A percentile compares a stretch with the other conserved stretches of the same genome.
Conservation (phyloP, 768 basidiomycete genomes). For the Leucocoprinus leucothites region DNA sequence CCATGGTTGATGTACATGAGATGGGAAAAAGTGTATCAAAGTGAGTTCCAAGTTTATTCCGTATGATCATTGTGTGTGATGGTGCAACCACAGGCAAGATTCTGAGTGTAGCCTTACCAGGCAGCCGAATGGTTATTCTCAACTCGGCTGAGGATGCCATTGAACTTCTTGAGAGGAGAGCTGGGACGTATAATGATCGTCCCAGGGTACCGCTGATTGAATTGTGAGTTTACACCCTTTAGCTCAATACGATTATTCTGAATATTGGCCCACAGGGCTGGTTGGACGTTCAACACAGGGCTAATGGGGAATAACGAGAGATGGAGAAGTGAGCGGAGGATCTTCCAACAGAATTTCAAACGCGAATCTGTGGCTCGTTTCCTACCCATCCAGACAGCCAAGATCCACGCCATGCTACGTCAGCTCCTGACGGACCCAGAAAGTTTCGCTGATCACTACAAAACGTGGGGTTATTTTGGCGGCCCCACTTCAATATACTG, state of each 20-base stretch:
- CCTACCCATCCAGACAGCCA: not conserved
- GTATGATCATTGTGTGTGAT: no score
- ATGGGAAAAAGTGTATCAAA: not conserved
- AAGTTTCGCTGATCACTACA: conserved; percentile 5
- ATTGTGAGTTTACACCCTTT: not conserved
- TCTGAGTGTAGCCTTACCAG: not conserved
- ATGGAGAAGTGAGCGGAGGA: not conserved
- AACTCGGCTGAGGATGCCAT: conserved; percentile 2
- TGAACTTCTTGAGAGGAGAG: conserved; percentile 7
- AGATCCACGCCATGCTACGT: conserved; percentile 2
- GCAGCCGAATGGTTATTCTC: not conserved
- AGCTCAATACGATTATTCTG: not conserved
- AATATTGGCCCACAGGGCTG: not conserved
- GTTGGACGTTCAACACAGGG: conserved; percentile 10
- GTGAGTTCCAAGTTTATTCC: not conserved
- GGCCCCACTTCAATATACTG: not conserved
- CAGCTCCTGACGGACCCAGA: conserved; percentile 1
- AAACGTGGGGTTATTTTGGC: not conserved
- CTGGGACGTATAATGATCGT: conserved; percentile 5
- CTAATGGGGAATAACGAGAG: conserved; percentile 5
- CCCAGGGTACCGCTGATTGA: not conserved
- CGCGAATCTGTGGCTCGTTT: conserved; percentile 1
- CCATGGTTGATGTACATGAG: conserved; percentile 4
- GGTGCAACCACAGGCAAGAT: conserved; percentile 11
- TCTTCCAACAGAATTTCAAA: conserved; percentile 7